Evolutionary conservation across 352 stramenopile genomes (phyloP), one percentile per base, ranked within the genome.

Genomic region (Phytophthora aleatoria): DNA sequence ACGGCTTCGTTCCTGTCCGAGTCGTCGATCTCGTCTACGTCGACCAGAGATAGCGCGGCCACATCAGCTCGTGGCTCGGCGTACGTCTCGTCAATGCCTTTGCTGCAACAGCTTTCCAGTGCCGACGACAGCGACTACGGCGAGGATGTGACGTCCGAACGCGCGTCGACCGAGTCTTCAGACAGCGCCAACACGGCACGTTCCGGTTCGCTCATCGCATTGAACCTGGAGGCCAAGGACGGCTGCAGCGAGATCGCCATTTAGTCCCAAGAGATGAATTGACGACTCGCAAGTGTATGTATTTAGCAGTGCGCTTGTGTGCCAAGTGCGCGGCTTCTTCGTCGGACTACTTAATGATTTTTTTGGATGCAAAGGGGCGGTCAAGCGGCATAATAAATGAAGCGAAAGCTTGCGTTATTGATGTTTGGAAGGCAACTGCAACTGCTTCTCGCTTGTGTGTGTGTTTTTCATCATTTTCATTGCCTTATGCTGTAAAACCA

Each of bases 231-330:
- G 11, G 65, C 67, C 15, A 76, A 76, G 58, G 62, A 65, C 44
- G 62, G 61, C 28, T 60, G 57, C 51, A 78, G 61, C 26, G 70
- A 78, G 58, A 72, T 78, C 44, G 70, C 70, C 57, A 78, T 78
- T 56, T 78, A 75, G 51, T 8, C 10, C 5, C 27, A 16, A 49
- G 11, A 15, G 26, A 50, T 13, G 9, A 41, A 15, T 41, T 36
- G 38, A 57, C 20, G 27, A 44, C 43, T 56, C 51, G 49, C 28
- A 60, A 13, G 41, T 73, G 51, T 52, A 69, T 74, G 66, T 72
- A 66, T 72, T 77, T 66, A 74, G 64, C 64, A 61, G 60, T 62
- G 62, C 38, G 56, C 39, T 50, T 24, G 20, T 24, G 15, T 12
- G 8, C 64, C 60, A 60, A 47, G 44, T 35, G 50, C 44, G 33